Percentiles rank a stretch among this genome's conserved stretches.
These are phyloP conservation scores for Nelumbo lutea DNA, from an alignment of 164 flowering plant species.

Conservation along the genomic window DNA sequence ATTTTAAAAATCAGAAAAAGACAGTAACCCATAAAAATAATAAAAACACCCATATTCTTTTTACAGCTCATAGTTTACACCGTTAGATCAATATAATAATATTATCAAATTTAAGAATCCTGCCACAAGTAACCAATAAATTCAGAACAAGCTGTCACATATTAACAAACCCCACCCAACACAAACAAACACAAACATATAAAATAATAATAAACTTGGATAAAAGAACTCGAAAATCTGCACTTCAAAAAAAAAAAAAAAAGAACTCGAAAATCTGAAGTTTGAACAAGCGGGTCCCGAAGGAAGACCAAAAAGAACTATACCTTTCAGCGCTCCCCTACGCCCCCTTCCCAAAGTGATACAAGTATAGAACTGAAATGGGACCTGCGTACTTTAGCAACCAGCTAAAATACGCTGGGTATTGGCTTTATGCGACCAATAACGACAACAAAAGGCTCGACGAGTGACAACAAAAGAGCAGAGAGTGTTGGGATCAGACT, in stretches of 20 bases:
- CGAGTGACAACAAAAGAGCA: background rate
- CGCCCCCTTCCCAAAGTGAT: too few species aligned
- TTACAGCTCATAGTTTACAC: too few species aligned
- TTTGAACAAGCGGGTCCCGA: background rate
- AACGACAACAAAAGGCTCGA: background rate
- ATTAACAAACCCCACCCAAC: background rate
- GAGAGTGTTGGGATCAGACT: conserved; percentile 29
- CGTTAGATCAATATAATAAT: background rate
- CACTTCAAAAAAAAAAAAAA: background rate
- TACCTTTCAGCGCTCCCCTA: too few species aligned
- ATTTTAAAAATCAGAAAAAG: background rate
- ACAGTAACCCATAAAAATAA: background rate
- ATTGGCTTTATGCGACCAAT: background rate
- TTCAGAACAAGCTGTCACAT: background rate
- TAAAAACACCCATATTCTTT: background rate
- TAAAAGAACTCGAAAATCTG: too few species aligned
- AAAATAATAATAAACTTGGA: background rate
- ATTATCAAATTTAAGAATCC: background rate
- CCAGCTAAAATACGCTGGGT: background rate
- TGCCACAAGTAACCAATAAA: background rate
- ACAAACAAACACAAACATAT: background rate
- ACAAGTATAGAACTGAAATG: too few species aligned
- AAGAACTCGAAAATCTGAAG: background rate
- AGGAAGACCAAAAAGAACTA: background rate
- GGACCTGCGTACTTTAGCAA: too few species aligned